Percentiles rank a stretch among this genome's conserved stretches.
These are phyloP conservation scores for Globisporangium ultimum DNA, from an alignment of 352 stramenopile genomes.

Conservation along the genomic window DNA sequence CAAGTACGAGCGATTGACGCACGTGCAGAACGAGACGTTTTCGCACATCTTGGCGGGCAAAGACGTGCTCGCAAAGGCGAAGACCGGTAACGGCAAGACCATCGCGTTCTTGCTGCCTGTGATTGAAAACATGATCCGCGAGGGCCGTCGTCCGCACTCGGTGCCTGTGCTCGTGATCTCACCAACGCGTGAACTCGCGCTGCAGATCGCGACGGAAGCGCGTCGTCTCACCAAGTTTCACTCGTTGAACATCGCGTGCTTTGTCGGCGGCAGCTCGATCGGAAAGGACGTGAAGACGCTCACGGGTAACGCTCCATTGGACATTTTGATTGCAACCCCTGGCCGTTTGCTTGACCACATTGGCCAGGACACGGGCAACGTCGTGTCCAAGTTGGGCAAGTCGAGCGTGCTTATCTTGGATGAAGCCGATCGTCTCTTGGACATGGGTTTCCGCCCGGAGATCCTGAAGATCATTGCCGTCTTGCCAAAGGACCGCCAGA, in stretches of 20 bases:
- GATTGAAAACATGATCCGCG: slow-evolving; percentile 73
- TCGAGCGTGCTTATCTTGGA: slow-evolving; percentile 85
- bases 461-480: slow-evolving; percentile 88
- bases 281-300: slow-evolving; percentile 52
- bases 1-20: slow-evolving; percentile 85
- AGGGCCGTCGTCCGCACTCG: slow-evolving; percentile 59
- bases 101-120: slow-evolving; percentile 82
- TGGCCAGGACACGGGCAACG: slow-evolving; percentile 87
- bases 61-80: slow-evolving; percentile 90
- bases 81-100: slow-evolving; percentile 91
- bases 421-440: slow-evolving; percentile 95
- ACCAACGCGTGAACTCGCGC: slow-evolving; percentile 93
- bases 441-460: slow-evolving; percentile 94
- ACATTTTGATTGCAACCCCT: slow-evolving; percentile 96
- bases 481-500: slow-evolving; percentile 80
- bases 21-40: slow-evolving; percentile 89
- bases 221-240: slow-evolving; percentile 87
- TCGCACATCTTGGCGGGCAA: slow-evolving; percentile 61
- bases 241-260: slow-evolving; percentile 52
- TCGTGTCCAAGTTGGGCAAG: slow-evolving; percentile 54
- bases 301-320: slow-evolving; percentile 32
- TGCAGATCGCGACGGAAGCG: slow-evolving; percentile 93
- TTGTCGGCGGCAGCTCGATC: slow-evolving; percentile 90
- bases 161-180: slow-evolving; percentile 92
- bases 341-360: slow-evolving; percentile 96